Base-by-base conservation (phyloP, 2,329 filamentous ascomycete genomes). In the Alternaria viburni region DNA sequence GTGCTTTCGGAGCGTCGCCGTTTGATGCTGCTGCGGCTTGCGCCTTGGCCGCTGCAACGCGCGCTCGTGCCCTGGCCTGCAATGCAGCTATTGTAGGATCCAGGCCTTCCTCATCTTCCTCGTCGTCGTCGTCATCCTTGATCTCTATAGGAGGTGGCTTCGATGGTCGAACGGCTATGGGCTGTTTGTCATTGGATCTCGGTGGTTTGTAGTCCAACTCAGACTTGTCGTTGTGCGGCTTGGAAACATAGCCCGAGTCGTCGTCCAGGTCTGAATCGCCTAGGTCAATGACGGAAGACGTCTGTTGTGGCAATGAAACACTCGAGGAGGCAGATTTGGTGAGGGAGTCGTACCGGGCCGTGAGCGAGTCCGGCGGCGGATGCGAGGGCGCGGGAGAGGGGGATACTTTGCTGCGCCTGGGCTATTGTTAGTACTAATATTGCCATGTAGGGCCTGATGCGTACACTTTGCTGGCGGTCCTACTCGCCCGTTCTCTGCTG, bases 1-100 rank as follows among this genome's bases (percentile, higher is more conserved):
- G 68, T 4, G 69, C 64, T 54, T 67, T 69, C 4, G 54, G 47
- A 4, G 54, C 9, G 10, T 62, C 54, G 13, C 65, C 59, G 17
- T 57, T 58, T 45, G 62, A 49, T 23, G 57, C 44, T 7, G 59
- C 50, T 28, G 59, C 52, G 25, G 49, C 56, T 28, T 67, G 51
- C 19, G 68, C 62, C 45, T 45, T 69, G 12, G 49, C 49, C n/a
- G 69, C 69, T 19, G 73, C 71, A 6, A 71, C 70, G 52, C 68
- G 67, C 59, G 66, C 70, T 15, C 72, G 67, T 11, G 74, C 75
- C 56, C 69, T 68, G 9, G 73, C 71, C 44, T 69, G 70, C 8
- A 80, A 60, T 17, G 69, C 74, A n/a, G 72, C 74, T 9, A 77
- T 54, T 13, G 61, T 60, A 7, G 76, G 70, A 23, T 79, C 76